Base-by-base conservation (phyloP, 371 early-diverging fungal genomes). In the Massospora cicadina region DNA sequence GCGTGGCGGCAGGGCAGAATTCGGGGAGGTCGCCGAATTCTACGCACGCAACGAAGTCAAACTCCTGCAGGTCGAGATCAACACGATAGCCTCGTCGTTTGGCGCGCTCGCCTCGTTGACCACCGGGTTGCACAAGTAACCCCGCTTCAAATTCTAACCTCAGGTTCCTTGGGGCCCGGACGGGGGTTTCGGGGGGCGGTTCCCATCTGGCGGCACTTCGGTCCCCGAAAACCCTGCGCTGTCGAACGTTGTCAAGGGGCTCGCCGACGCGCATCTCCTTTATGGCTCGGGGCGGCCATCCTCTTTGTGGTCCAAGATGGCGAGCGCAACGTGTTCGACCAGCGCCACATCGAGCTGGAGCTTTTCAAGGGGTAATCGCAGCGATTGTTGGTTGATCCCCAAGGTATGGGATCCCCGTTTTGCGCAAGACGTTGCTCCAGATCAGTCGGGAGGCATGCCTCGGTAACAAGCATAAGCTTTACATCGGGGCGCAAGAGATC, bases 301-400 rank as follows among this genome's bases (percentile, higher is more conserved):
- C 71, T 89, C 61, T 89, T 96, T 86, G 81, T 98, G 43, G 84
- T 89, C 17, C 96, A 95, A 69, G 89, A 92, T 17, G 81, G 79
- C n/a, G 98, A 98, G 72, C 79, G 92, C 43, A 98, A 98, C 69
- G 81, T 81, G 10, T 92, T 87, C 72, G 98, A 98, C 72, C 98
- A 98, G 71, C 85, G 93, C 43, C 86, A 82, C 81, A 85, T 95
- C 60, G 95, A 95, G 67, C 85, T 86, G 66, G 69, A 71, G 23
- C 76, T 98, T n/a, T 78, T 86, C 64, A 78, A 87, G 56, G 77
- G 73, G 87, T 88, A 81, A 59, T 70, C 61, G n/a, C 26, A 57
- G 7, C 12, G 55, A 33, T 27, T n/a, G 25, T 63, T 28, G 55
- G 26, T 27, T 31, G 3, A 25, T 12, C 27, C 0, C 2, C 29